Evolutionary conservation across 2,329 filamentous ascomycete genomes (phyloP).

Genomic region (Cucurbitaria berberidis): DNA sequence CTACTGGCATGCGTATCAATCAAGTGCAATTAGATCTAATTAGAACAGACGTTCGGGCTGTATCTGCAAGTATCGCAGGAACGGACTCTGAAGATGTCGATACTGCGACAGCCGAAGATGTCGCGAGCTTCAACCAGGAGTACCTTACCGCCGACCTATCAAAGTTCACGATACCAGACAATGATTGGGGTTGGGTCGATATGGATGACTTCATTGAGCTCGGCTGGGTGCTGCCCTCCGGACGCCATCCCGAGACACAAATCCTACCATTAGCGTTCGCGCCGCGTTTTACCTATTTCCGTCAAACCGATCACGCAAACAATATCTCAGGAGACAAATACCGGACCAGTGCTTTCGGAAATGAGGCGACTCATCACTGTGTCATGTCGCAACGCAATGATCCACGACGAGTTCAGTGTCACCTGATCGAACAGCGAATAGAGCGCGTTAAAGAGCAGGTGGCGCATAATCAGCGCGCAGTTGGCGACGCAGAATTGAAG

Average conservation of each 20-base stretch:
- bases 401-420: slow-evolving; percentile 83
- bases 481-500: slow-evolving; percentile 76
- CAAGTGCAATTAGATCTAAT: slow-evolving; percentile 91
- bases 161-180: slow-evolving; percentile 92
- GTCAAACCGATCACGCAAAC: slow-evolving; percentile 90
- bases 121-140: slow-evolving; percentile 61
- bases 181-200: slow-evolving; percentile 95
- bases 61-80: slow-evolving; percentile 87
- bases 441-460: slow-evolving; percentile 80
- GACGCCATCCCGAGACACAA: slow-evolving; percentile 89
- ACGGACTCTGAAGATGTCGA: slow-evolving; percentile 79
- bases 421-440: slow-evolving; percentile 82
- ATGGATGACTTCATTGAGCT: slow-evolving; percentile 99
- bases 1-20: slow-evolving; percentile 94
- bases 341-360: slow-evolving; percentile 85
- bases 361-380: slow-evolving; percentile 92
- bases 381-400: slow-evolving; percentile 81
- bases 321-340: slow-evolving; percentile 80
- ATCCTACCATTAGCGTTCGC: slow-evolving; percentile 91
- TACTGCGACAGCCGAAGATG: slow-evolving; percentile 66
- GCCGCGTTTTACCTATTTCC: slow-evolving; percentile 95
- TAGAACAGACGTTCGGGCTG: slow-evolving; percentile 87
- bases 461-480: slow-evolving; percentile 70
- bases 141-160: slow-evolving; percentile 68
- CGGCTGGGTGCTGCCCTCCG: slow-evolving; percentile 91